Percentiles rank a stretch among this genome's conserved stretches.
Evolutionary conservation across 495 filamentous ascomycete genomes (phyloP).

Genomic region (Lophium mytilinum): DNA sequence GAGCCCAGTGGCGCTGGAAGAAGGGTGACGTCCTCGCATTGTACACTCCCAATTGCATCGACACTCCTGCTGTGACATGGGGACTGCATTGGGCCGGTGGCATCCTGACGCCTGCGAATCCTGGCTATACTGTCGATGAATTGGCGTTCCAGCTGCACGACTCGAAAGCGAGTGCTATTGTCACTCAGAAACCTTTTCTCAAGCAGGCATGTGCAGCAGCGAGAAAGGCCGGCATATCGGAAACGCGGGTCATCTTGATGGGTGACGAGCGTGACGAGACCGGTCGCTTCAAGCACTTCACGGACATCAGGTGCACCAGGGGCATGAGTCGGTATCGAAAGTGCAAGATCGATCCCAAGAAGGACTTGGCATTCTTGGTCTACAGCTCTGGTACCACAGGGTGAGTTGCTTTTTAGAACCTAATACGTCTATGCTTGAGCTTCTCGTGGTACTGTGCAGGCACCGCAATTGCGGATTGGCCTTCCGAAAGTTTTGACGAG

Average conservation of each 20-base stretch:
- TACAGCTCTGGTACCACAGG: constrained; percentile 88
- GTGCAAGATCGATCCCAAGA: constrained; percentile 43
- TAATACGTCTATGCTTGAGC: too few species aligned
- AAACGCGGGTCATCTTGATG: constrained; percentile 63
- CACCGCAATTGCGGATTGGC: too few species aligned
- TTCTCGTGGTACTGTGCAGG: too few species aligned
- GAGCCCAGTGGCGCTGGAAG: constrained; percentile 61
- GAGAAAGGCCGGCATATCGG: constrained; percentile 54
- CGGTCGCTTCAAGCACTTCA: constrained; percentile 64
- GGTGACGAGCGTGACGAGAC: constrained; percentile 61
- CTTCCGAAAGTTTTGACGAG: too few species aligned
- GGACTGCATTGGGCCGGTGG: constrained; percentile 81
- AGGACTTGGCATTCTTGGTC: constrained; percentile 60
- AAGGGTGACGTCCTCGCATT: constrained; percentile 52
- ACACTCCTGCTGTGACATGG: constrained; percentile 51
- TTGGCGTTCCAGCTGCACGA: constrained; percentile 85
- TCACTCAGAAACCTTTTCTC: constrained; percentile 61
- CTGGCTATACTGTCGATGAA: constrained; percentile 77
- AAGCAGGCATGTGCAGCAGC: constrained; percentile 58
- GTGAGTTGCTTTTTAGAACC: too few species aligned
- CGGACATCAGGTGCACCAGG: constrained; percentile 53
- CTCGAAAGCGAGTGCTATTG: constrained; percentile 64
- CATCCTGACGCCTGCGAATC: constrained; percentile 73
- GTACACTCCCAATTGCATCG: constrained; percentile 35
- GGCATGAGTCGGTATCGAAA: constrained; percentile 40